A percentile compares a stretch with the other conserved stretches of the same genome.
These are phyloP conservation scores for Auricularia heimuer DNA, from an alignment of 768 basidiomycete species.

Conservation along the genomic window DNA sequence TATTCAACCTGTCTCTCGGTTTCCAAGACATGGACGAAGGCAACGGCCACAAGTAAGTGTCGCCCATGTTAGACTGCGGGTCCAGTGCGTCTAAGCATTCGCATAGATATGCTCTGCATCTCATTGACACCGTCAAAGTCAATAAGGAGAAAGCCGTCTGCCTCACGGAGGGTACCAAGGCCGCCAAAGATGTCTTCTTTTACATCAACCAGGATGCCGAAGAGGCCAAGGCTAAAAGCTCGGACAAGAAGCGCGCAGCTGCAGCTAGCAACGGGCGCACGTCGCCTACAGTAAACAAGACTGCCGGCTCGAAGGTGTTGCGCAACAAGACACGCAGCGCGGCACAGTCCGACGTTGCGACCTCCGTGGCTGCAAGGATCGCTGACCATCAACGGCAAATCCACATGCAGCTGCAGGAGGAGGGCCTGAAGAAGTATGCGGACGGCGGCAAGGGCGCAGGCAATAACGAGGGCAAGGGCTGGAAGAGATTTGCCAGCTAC, in stretches of 20 bases:
- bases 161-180: slow-evolving; percentile 78
- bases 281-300: slow-evolving; percentile 53
- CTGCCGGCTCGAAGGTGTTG: slow-evolving; percentile 74
- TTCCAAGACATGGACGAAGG: slow-evolving; percentile 74
- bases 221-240: not conserved
- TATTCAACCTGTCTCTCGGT: slow-evolving; percentile 75
- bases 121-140: slow-evolving; percentile 82
- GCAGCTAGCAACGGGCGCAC: slow-evolving; percentile 46
- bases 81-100: not conserved
- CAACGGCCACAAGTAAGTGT: slow-evolving; percentile 62
- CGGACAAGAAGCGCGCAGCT: not conserved
- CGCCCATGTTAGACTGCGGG: not conserved
- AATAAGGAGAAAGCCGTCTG: slow-evolving; percentile 53
- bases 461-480: slow-evolving; percentile 83
- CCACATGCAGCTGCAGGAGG: slow-evolving; percentile 63
- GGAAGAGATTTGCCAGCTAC: slow-evolving; percentile 96
- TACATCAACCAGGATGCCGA: slow-evolving; percentile 31
- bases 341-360: slow-evolving; percentile 73
- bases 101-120: slow-evolving; percentile 71
- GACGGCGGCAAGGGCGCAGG: slow-evolving; percentile 66
- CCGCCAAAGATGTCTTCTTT: slow-evolving; percentile 79
- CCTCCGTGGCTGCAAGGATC: slow-evolving; percentile 66
- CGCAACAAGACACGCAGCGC: slow-evolving; percentile 86
- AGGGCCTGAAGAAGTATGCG: slow-evolving; percentile 75
- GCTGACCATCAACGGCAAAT: slow-evolving; percentile 82